A percentile compares a stretch with the other conserved stretches of the same genome.
These are phyloP conservation scores for Solanum corneliomulleri DNA, from an alignment of 257 asterid genomes.

Conservation along the genomic window DNA sequence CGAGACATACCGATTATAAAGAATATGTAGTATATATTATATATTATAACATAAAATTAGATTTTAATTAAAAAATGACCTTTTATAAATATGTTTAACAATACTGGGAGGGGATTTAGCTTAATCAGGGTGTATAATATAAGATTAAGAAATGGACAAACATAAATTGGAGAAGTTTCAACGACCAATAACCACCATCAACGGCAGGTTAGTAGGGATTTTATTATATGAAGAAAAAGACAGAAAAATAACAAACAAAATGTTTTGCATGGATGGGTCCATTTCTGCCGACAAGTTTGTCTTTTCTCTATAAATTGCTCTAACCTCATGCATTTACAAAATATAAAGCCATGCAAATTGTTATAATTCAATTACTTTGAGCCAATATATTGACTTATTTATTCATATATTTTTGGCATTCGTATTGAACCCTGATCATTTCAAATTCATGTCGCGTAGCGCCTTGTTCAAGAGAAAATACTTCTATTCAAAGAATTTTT, in stretches of 20 bases:
- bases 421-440: no score
- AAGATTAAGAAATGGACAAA: background rate
- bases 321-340: background rate
- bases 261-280: constrained; percentile 21
- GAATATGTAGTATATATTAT: no score
- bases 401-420: no score
- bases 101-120: background rate
- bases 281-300: background rate
- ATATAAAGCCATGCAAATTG: background rate
- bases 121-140: background rate
- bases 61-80: background rate
- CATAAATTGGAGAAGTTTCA: constrained; percentile 8
- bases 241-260: constrained; percentile 2
- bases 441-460: no score
- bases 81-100: background rate
- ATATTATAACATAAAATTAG: background rate
- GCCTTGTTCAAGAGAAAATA: accelerated
- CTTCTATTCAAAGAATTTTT: no score
- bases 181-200: constrained; percentile 56
- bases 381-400: background rate
- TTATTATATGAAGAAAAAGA: background rate
- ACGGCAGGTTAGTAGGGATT: constrained; percentile 28
- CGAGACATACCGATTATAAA: no score
- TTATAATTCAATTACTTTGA: background rate
- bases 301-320: background rate